phyloP scores from a whole-genome alignment of 108 stramenopile species.

The Nitzschia inconspicua region DNA sequence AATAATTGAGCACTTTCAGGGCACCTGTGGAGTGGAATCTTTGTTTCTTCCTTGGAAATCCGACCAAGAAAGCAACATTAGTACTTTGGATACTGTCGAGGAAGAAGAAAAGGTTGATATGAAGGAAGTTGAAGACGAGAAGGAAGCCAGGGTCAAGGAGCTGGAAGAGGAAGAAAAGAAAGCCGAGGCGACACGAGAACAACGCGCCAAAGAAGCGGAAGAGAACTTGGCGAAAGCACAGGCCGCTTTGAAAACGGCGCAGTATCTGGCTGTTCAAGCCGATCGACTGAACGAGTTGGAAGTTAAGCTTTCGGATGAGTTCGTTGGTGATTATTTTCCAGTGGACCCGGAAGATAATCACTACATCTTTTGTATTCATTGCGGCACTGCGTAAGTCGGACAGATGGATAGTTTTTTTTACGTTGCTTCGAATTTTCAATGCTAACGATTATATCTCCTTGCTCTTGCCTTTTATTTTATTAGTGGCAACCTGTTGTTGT shows the following conservation, averaged over 20 bases:
- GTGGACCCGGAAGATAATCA: slow-evolving; percentile 53
- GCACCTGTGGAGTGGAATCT: slow-evolving; percentile 32
- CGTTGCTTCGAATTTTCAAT: too few species aligned
- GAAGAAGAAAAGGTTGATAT: not conserved
- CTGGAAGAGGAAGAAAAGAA: not conserved
- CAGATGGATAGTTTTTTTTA: too few species aligned
- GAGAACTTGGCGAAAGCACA: slow-evolving; percentile 10
- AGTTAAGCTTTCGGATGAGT: slow-evolving; percentile 28
- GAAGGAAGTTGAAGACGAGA: not conserved
- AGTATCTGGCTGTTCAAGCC: slow-evolving; percentile 5
- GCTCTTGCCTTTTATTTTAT: too few species aligned
- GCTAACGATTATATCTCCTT: too few species aligned
- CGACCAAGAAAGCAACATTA: not conserved
- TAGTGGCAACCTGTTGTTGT: slow-evolving; percentile 56
- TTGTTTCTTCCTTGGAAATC: slow-evolving; percentile 21
- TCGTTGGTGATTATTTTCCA: slow-evolving; percentile 36
- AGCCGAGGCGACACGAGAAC: not conserved
- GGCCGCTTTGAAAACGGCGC: slow-evolving; percentile 3
- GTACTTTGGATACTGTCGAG: not conserved
- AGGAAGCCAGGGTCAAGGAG: not conserved
- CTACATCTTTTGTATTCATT: slow-evolving; percentile 47
- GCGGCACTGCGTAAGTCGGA: slow-evolving; percentile 54
- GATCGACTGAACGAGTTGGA: not conserved
- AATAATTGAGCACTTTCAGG: slow-evolving; percentile 23
- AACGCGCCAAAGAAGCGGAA: slow-evolving; percentile 13